Conservation (phyloP, 495 filamentous ascomycete species). For the Neurospora pannonica region DNA sequence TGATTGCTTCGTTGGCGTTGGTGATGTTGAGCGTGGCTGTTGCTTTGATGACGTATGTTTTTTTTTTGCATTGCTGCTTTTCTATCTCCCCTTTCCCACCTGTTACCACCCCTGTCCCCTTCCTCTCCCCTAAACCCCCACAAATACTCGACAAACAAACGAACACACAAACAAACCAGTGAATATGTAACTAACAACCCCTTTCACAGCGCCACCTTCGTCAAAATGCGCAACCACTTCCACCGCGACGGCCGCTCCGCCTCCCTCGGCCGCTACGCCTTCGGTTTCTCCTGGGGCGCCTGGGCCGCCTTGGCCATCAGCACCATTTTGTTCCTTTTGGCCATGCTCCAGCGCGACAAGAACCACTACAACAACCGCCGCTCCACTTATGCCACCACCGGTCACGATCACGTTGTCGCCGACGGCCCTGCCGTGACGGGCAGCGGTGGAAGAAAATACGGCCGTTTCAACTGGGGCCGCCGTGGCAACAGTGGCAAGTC, state of each 20-base stretch:
- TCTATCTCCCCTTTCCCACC: background rate
- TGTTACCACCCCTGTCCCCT: background rate
- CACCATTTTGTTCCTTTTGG: constrained; percentile 60
- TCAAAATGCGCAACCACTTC: constrained; percentile 68
- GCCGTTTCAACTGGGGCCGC: constrained; percentile 11
- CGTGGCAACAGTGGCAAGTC: constrained; percentile 29
- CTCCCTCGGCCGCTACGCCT: constrained; percentile 59
- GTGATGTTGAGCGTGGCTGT: constrained; percentile 39
- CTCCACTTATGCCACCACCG: background rate
- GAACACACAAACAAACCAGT: background rate
- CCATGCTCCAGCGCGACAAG: constrained; percentile 18
- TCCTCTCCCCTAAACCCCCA: background rate
- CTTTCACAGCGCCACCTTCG: constrained; percentile 46
- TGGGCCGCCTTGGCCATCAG: constrained; percentile 60
- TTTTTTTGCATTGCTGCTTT: background rate
- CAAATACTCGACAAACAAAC: background rate
- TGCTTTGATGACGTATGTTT: constrained; percentile 43
- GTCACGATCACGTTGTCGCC: background rate
- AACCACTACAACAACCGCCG: background rate
- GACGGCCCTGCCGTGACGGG: background rate
- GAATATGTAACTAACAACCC: background rate
- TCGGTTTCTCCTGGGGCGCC: constrained; percentile 81
- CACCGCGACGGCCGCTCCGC: constrained; percentile 45
- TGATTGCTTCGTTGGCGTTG: constrained; percentile 28
- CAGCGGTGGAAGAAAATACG: background rate